phyloP scores from a whole-genome alignment of 768 basidiomycete species.

The Pulveroboletus sp. region DNA sequence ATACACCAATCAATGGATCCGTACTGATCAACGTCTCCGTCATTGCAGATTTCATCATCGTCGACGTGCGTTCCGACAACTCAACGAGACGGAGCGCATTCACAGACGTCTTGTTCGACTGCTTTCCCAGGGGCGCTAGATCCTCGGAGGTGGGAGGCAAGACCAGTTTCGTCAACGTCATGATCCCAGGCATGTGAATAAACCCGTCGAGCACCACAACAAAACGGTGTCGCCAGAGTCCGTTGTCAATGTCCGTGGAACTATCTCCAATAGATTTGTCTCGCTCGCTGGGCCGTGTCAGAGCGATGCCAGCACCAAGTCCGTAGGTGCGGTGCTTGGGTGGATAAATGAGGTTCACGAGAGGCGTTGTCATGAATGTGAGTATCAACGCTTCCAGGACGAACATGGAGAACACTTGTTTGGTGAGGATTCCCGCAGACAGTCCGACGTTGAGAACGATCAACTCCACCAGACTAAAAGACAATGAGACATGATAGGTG shows the following conservation, averaged over 20 bases:
- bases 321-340: conserved; percentile 51
- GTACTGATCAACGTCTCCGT: conserved; percentile 63
- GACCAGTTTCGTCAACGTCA: conserved; percentile 84
- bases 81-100: conserved; percentile 87
- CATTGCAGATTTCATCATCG: conserved; percentile 77
- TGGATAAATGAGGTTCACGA: conserved; percentile 66
- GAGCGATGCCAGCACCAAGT: conserved; percentile 11
- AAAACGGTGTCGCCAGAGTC: conserved; percentile 42
- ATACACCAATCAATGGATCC: conserved; percentile 69
- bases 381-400: conserved; percentile 79
- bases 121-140: neutral
- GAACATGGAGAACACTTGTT: conserved; percentile 91
- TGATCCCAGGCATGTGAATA: conserved; percentile 83
- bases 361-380: conserved; percentile 85
- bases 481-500: conserved; percentile 3
- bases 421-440: conserved; percentile 67
- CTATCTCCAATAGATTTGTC: neutral
- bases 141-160: conserved; percentile 34
- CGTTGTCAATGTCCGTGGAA: conserved; percentile 2
- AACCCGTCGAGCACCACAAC: conserved; percentile 88
- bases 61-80: conserved; percentile 81
- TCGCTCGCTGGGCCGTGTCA: neutral
- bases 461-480: conserved; percentile 72
- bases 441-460: conserved; percentile 96
- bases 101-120: conserved; percentile 29